Conservation (phyloP, 2,329 filamentous ascomycete species). For the Alternaria gaisen region DNA sequence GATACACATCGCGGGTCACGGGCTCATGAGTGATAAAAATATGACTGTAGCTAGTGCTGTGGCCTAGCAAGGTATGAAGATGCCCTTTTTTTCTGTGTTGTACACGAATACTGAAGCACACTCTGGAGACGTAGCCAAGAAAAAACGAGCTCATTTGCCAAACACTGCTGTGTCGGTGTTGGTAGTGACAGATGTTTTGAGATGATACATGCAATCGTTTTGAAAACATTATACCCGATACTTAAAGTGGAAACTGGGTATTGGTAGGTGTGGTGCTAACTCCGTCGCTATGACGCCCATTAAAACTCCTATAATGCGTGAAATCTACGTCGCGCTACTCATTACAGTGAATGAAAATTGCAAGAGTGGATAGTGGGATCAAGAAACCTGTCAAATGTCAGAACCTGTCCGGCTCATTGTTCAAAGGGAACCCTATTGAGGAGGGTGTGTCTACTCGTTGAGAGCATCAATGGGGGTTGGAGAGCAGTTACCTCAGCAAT, state of each 20-base stretch:
- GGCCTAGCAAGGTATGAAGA: too few relatives aligned
- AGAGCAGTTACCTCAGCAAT: constrained; percentile 50
- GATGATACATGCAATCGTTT: neutral
- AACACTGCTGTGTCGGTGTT: neutral
- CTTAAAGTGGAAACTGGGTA: too few relatives aligned
- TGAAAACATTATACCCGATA: neutral
- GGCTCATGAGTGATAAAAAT: too few relatives aligned
- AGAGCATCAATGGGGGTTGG: neutral
- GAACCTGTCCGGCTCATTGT: constrained; percentile 7
- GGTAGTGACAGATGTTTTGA: neutral
- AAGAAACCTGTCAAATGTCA: constrained; percentile 22
- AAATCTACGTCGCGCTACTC: neutral
- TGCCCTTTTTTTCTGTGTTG: too few relatives aligned
- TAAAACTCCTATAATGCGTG: neutral
- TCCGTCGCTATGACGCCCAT: constrained; percentile 13
- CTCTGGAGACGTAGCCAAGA: too few relatives aligned
- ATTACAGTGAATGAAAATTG: neutral
- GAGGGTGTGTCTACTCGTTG: neutral
- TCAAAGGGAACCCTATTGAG: neutral
- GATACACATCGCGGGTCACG: too few relatives aligned
- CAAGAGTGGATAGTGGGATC: constrained; percentile 1
- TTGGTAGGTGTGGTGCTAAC: neutral
- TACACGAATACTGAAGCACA: too few relatives aligned
- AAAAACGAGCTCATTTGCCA: too few relatives aligned
- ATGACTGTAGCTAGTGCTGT: too few relatives aligned